Evolutionary conservation across 2,329 filamentous ascomycete species (phyloP).

Genomic region (Monosporascus sp.): DNA sequence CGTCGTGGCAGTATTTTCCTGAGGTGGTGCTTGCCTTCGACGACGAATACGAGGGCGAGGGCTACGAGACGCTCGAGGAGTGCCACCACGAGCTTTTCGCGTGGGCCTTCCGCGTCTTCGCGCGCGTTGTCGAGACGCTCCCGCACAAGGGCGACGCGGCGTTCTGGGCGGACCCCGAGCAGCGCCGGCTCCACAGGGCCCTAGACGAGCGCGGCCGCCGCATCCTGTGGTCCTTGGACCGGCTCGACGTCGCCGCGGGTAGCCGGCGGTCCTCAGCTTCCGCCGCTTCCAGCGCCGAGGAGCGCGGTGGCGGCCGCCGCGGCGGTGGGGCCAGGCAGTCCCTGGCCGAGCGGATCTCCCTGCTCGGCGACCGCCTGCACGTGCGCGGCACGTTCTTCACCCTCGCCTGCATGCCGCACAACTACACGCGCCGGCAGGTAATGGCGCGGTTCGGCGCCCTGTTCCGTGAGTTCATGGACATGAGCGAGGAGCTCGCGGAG

Average conservation of each 20-base stretch:
- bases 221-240: background rate
- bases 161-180: constrained; percentile 2
- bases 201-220: constrained; percentile 1
- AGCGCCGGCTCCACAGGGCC: background rate
- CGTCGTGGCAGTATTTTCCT: too few species aligned
- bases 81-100: background rate
- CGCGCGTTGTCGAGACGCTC: constrained; percentile 1
- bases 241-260: background rate
- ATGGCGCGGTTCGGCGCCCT: background rate
- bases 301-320: too few species aligned
- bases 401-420: constrained; percentile 2
- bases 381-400: background rate
- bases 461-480: background rate
- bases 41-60: background rate
- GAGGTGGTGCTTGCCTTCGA: too few species aligned
- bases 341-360: background rate
- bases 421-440: background rate
- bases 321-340: background rate
- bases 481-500: background rate
- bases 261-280: too few species aligned
- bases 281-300: too few species aligned
- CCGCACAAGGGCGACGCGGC: constrained; percentile 1
- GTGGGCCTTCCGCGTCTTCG: background rate
- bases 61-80: background rate
- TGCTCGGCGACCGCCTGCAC: constrained; percentile 1